Evolutionary conservation across 164 flowering plant species (phyloP), one percentile per base, ranked within the genome.

Genomic region (Macadamia tetraphylla): DNA sequence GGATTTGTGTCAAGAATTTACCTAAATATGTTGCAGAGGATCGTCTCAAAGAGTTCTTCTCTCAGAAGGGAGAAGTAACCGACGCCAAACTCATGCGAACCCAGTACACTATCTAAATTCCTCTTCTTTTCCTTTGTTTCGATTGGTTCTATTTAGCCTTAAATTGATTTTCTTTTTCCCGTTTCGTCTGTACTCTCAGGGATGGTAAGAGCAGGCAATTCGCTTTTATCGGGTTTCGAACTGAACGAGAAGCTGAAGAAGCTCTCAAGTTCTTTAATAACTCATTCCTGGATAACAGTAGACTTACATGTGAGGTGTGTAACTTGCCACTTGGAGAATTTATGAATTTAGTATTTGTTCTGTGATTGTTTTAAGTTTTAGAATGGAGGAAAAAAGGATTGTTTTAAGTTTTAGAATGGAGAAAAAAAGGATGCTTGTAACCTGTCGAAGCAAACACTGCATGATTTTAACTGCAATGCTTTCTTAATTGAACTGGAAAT

Each of bases 131-230:
- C 13, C 12, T 46, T 8, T 46, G 51, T 46, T 46, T 46, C 13
- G 23, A 23, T 46, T 9, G 51, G 51, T 46, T 46, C 40, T 35
- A 5, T 35, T 35, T 35, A 5, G 3, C 3, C 40, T 35, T 35
- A 35, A 35, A 9, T 66, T 58, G 30, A 11, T 29, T 64, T 17
- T 18, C 18, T 29, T 32, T 42, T 49, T 43, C 15, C 42, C 62
- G 61, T 9, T 10, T 52, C 18, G 48, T 69, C 35, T 44, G 23
- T 15, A 64, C 58, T 48, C 23, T 18, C 73, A 92, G 98, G 44
- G 98, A 94, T 71, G 95, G 98, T 9, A 92, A 86, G 75, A 94
- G 91, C 70, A 77, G 98, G 70, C 97, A 90, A 66, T 94, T 94
- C 51, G 97, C 86, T 30, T 94, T 92, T 69, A 77, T 94, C 61